Evolutionary conservation across 176 grass and related monocot species (phyloP), one percentile per base, ranked within the genome.

Genomic region (Carex scoparia): DNA sequence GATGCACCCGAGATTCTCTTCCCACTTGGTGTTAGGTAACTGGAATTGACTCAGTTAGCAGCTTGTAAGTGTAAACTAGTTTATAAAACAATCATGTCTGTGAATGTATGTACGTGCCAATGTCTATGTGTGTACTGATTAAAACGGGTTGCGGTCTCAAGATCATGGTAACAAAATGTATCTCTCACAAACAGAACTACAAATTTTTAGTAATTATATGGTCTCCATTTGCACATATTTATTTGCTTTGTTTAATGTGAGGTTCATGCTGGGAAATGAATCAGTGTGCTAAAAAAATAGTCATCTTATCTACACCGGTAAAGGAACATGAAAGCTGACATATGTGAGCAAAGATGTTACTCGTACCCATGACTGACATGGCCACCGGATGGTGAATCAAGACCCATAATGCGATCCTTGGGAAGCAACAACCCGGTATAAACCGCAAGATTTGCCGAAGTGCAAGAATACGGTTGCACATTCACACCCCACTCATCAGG

Each of bases 1-100:
- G 88, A 94, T 23, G 88, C 91, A 48, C 59, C 93, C 0, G 93
- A 94, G 62, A 94, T 89, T 87, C 90, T 94, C 82, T 94, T 94
- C 15, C 88, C 90, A 58, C 71, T 82, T 12, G 93, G 86, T 23
- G 86, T 87, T 42, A 85, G 19, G 33, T 85, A 72, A 70, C 66
- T 85, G 66, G 79, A 79, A 79, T 35, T 37, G n/a, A 18, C 58
- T 58, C 35, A 2, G 37, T 79, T 57, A 79, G 74, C 51, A 57
- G 15, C 32, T 33, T 9, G 0, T 57, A 49, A 72, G 15, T 46
- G 3, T 12, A 69, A 44, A 71, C 55, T 76, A 77, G 1, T 0
- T 5, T 33, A 78, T 31, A 78, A 57, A 57, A 57, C 51, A 78
- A 78, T 57, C 28, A 78, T 57, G 13, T 35, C 13, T 31, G 48